phyloP scores from a whole-genome alignment of 495 filamentous ascomycete genomes.

The Xylaria bambusicola region DNA sequence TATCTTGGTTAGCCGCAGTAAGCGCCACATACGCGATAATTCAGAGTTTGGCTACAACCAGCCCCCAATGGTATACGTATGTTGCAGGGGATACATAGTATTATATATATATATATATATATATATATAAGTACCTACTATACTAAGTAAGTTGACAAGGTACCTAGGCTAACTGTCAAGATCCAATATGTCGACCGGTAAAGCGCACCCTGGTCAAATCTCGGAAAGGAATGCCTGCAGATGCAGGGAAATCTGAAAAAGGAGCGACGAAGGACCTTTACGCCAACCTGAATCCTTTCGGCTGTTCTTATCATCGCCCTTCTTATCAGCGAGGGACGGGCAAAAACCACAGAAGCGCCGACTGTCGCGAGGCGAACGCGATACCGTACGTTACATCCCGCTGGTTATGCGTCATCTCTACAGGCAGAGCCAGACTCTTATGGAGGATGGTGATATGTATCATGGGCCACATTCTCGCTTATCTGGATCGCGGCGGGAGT shows the following conservation, averaged over 20 bases:
- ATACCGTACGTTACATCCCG: neutral
- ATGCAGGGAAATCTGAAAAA: neutral
- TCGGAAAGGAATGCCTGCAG: neutral
- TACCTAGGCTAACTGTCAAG: neutral
- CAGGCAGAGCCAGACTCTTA: slow-evolving; percentile 7
- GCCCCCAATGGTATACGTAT: slow-evolving; percentile 9
- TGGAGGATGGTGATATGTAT: slow-evolving; percentile 5
- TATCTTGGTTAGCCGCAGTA: slow-evolving; percentile 4
- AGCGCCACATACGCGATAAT: slow-evolving; percentile 3
- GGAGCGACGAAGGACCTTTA: neutral
- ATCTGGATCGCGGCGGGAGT: slow-evolving; percentile 16
- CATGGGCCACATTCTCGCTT: slow-evolving; percentile 13
- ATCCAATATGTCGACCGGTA: slow-evolving; percentile 1
- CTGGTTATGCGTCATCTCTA: neutral
- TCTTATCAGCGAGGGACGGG: neutral
- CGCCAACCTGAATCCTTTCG: neutral
- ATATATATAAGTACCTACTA: neutral
- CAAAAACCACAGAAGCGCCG: neutral
- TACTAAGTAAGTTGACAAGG: slow-evolving; percentile 4
- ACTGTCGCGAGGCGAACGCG: neutral
- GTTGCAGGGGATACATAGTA: slow-evolving; percentile 14
- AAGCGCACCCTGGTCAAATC: slow-evolving; percentile 1
- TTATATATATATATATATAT: too few relatives aligned
- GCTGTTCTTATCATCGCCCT: neutral
- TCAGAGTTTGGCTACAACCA: neutral